phyloP scores from a whole-genome alignment of 306 rosid genomes.

The Cucurbita pepo region DNA sequence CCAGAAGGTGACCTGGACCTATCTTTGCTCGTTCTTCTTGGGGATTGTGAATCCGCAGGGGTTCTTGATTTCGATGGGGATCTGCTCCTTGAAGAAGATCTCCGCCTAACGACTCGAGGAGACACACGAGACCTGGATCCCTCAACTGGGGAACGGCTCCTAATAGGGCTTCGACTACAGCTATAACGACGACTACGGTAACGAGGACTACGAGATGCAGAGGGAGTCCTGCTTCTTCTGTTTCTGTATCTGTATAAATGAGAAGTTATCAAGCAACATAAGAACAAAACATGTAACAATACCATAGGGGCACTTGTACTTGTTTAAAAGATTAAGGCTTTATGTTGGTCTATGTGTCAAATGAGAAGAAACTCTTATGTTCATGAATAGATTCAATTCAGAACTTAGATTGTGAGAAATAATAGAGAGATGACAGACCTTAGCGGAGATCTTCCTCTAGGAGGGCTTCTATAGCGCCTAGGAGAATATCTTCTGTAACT shows the following conservation, averaged over 20 bases:
- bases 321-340: neutral
- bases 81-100: conserved; percentile 44
- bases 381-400: neutral
- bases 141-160: conserved; percentile 47
- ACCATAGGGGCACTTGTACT: neutral
- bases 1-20: conserved; percentile 50
- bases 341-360: neutral
- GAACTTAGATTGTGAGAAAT: neutral
- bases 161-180: conserved; percentile 44
- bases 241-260: conserved; percentile 47
- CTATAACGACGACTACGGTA: conserved; percentile 46
- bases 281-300: neutral
- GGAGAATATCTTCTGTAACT: conserved; percentile 79
- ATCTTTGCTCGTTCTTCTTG: conserved; percentile 23
- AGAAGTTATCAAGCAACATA: neutral
- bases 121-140: conserved; percentile 30
- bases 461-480: conserved; percentile 84
- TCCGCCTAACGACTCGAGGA: conserved; percentile 30
- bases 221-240: conserved; percentile 73
- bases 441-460: conserved; percentile 65
- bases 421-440: conserved; percentile 31
- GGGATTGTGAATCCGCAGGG: conserved; percentile 42
- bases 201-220: conserved; percentile 75
- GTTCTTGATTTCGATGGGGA: conserved; percentile 47
- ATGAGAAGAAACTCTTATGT: neutral